These are phyloP conservation scores for Deakozyma indianensis DNA, from an alignment of 805 yeast genomes.

Conservation along the genomic window DNA sequence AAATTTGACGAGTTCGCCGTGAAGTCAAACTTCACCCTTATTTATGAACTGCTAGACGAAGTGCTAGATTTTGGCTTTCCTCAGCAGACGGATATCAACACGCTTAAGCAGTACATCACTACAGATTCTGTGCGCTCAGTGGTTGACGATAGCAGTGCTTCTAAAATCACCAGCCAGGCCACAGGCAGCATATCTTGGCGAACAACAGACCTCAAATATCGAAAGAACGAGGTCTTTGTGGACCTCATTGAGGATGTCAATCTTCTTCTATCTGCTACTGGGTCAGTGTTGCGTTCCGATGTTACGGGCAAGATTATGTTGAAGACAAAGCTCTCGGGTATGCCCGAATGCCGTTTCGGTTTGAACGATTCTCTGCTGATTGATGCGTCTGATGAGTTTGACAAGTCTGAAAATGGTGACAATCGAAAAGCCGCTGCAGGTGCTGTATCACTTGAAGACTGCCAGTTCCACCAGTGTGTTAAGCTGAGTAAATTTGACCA, in stretches of 20 bases:
- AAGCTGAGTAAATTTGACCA: slow-evolving; percentile 52
- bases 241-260: slow-evolving; percentile 66
- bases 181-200: slow-evolving; percentile 54
- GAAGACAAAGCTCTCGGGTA: slow-evolving; percentile 62
- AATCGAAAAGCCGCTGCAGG: slow-evolving; percentile 31
- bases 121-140: slow-evolving; percentile 17
- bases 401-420: slow-evolving; percentile 10
- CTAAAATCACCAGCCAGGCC: slow-evolving; percentile 21
- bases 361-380: slow-evolving; percentile 38
- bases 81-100: slow-evolving; percentile 40
- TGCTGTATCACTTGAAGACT: slow-evolving; percentile 51
- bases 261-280: slow-evolving; percentile 47
- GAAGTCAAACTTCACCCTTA: slow-evolving; percentile 47
- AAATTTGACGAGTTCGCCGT: slow-evolving; percentile 34
- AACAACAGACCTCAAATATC: slow-evolving; percentile 50
- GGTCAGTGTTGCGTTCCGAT: slow-evolving; percentile 46
- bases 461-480: slow-evolving; percentile 81
- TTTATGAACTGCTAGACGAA: slow-evolving; percentile 70
- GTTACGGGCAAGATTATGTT: slow-evolving; percentile 65
- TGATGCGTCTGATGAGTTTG: slow-evolving; percentile 11
- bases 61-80: slow-evolving; percentile 69
- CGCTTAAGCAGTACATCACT: slow-evolving; percentile 25
- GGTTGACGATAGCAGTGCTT: slow-evolving; percentile 8
- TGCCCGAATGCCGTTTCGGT: slow-evolving; percentile 74
- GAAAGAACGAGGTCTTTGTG: slow-evolving; percentile 66